Base-by-base conservation (phyloP, 1,284 basidiomycete species). In the Apiotrichum gracile region DNA sequence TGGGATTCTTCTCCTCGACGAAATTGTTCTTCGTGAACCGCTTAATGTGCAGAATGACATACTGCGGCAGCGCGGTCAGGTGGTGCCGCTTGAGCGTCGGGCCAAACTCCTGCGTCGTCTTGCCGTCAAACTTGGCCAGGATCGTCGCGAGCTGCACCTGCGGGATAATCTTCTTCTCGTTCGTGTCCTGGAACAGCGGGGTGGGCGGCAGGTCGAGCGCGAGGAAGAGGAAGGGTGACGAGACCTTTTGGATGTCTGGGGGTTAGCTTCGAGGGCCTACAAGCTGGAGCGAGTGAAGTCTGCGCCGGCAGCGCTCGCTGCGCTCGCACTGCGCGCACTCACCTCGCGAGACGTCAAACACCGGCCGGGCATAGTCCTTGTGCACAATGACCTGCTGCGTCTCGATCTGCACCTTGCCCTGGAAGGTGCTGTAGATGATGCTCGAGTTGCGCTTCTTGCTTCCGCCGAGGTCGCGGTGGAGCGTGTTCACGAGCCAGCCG, bases 1-100 rank as follows among this genome's bases (percentile, higher is more conserved):
- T 99, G 3, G 93, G 93, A 69, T 99, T 98, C 74, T 97, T 94
- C 75, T 98, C 94, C 74, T 97, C 94, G 2, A 97, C 91, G 67
- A 99, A 97, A 49, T 83, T 83, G 74, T 98, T 99, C 73, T 91
- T 96, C n/a, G 91, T 96, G 76, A 98, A 99, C 29, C 96, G 84
- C 69, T 94, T 97, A 79, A 88, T 94, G 72, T 97, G 91, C 24
- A 97, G 78, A 63, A 98, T 88, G 62, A 99, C 84, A 70, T 93
- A 97, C 39, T 82, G 89, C 21, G 96, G 96, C 52, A 98, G 78
- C 22, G 81, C 80, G 57, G 87, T 86, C 61, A 94, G 85, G 72
- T 96, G 91, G 78, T 87, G 97, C 41, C 92, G 82, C 64, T 88
- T 84, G 41, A 97, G 75, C 67, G 88, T 88, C 24, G 91, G 91